Base-by-base conservation (phyloP, 2,329 filamentous ascomycete species). In the Cercospora janseana region DNA sequence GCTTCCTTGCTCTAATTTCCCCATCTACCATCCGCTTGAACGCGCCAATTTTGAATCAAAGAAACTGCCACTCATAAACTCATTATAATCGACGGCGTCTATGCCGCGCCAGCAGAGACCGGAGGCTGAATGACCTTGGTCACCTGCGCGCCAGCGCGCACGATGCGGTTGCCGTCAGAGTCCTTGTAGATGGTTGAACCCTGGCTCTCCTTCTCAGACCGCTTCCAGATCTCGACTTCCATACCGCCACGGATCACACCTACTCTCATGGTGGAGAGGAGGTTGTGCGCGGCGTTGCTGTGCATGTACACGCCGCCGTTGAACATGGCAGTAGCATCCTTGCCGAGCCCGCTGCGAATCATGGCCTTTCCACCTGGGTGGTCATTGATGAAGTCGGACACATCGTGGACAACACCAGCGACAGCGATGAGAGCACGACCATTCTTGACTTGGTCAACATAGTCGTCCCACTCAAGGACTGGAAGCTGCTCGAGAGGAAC, bases 201-300 rank as follows among this genome's bases (percentile, higher is more conserved):
- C 77, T 92, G 91, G 77, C 87, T 88, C 73, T 91, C 87, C 63
- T 83, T 81, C 70, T 91, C 86, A 49, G 86, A 82, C 32, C 87
- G 85, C 81, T 93, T 93, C 88, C 88, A 94, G 72, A 93, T 90
- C 78, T 94, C 88, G 21, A 94, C 88, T 70, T 93, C 88, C 68
- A 87, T 89, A 34, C 88, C 88, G 58, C 88, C 88, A 45, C 87
- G 86, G 57, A 94, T 85, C 41, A 94, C 88, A 70, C 87, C 88
- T 10, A 93, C 84, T 61, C 88, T 81, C 87, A 93, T 93, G 60
- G 87, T 93, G 6, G 86, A 90, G 57, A 94, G 79, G 54, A 93
- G 72, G 74, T 94, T 94, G 78, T 94, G 88, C 27, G 88, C 88
- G 49, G 87, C 88, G 73, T 94, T 94, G 69, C 85, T 89, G 77